phyloP scores from a whole-genome alignment of 108 stramenopile genomes.

The Cyclotella sp. region DNA sequence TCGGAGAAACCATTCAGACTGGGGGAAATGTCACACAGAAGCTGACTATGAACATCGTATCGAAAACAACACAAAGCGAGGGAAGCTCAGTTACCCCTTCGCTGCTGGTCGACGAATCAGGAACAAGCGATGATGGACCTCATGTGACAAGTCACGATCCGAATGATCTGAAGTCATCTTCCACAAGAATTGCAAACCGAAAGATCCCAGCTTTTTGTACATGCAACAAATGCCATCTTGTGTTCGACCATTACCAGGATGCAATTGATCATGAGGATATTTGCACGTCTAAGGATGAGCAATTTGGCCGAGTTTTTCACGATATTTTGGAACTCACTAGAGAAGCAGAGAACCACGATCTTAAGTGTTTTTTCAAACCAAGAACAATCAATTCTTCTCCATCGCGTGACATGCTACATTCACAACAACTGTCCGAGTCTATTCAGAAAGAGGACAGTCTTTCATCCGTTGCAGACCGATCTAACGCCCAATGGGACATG shows the following conservation, averaged over 20 bases:
- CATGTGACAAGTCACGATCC: not conserved
- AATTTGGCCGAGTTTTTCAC: not conserved
- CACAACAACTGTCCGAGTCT: not conserved
- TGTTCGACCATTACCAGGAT: not conserved
- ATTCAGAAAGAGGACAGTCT: not conserved
- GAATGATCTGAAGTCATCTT: not conserved
- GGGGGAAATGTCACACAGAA: too few species aligned
- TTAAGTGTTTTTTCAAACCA: conserved; percentile 15
- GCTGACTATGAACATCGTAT: too few species aligned
- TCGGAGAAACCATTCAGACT: not conserved
- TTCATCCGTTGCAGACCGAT: not conserved
- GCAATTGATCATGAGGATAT: not conserved
- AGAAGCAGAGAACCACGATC: not conserved
- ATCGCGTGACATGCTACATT: not conserved
- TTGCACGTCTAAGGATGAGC: not conserved
- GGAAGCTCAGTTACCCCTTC: conserved; percentile 4
- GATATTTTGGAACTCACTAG: not conserved
- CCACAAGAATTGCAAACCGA: not conserved
- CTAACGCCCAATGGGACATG: conserved; percentile 1
- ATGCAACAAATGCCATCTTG: conserved; percentile 16
- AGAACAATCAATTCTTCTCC: not conserved
- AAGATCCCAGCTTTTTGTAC: not conserved
- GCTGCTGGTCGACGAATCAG: not conserved
- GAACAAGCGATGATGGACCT: not conserved
- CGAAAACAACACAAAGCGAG: not conserved